Evolutionary conservation across 2,329 filamentous ascomycete species (phyloP), one percentile per base, ranked within the genome.

Genomic region (Colletotrichum kahawae): DNA sequence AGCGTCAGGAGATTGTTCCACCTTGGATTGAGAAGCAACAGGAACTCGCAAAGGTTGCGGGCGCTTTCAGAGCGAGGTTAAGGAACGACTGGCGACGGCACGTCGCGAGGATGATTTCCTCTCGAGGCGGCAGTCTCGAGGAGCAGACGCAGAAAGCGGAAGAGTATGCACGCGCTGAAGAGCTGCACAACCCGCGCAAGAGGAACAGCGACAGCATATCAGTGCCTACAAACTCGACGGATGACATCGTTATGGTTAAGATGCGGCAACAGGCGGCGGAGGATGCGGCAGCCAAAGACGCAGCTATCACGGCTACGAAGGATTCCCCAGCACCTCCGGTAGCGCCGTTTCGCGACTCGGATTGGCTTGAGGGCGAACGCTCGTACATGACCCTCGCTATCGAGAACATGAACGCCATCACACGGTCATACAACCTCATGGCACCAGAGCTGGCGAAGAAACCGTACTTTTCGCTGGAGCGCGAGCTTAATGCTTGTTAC

Each of bases 11-110:
- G 24, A 95, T 98, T 75, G 95, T 98, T 1, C 97, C 97, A 1
- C 96, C 96, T 0, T 99, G 97, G 97, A 98, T 99, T 75, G 97
- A 99, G 84, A 98, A 98, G 85, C 97, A 99, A 83, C 96, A 98
- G 82, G 95, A 98, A 80, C 87, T 98, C 7, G 89, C 92, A 13
- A 92, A 91, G 75, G 90, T 94, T 1, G 90, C 93, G 1, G 89
- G 88, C 14, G 88, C 89, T 1, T 98, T 99, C 81, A 90, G 97
- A 3, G 85, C 88, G 4, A 88, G 95, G n/a, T 81, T 98, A 76
- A 88, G 96, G 43, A 91, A 89, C 54, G 95, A 98, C 79, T 98
- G 96, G 96, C 92, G 91, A 81, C 90, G 95, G 43, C 95, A 98
- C 83, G 95, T 94, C 7, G 93, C 95, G 2, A 88, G 95, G 65